These are phyloP conservation scores for Paramecium octaurelia DNA, from an alignment of 73 alveolate species.

Conservation along the genomic window DNA sequence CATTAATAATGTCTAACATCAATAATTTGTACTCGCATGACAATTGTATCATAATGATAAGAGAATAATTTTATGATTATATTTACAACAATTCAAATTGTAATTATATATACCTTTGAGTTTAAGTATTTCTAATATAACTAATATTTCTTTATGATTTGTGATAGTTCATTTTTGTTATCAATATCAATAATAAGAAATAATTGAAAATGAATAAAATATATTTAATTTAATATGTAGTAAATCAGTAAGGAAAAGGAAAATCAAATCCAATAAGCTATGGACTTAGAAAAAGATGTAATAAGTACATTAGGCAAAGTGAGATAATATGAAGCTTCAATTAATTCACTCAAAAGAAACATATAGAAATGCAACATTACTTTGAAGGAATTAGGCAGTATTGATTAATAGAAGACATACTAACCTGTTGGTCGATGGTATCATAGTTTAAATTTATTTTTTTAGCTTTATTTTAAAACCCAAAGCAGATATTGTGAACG, in stretches of 20 bases:
- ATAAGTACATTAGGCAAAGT: not conserved
- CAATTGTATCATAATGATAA: no score
- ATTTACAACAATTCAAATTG: no score
- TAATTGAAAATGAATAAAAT: not conserved
- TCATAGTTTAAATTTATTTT: not conserved
- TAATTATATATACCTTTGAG: no score
- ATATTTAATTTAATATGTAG: constrained; percentile 2
- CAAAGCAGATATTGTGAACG: constrained; percentile 1
- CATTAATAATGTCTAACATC: no score
- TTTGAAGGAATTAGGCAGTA: constrained; percentile 10
- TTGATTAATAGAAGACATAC: not conserved
- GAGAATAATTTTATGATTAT: no score
- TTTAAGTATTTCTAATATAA: not conserved
- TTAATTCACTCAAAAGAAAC: not conserved
- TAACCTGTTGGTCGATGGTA: constrained; percentile 30
- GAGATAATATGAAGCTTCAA: not conserved
- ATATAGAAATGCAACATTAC: constrained; percentile 23
- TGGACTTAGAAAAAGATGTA: constrained; percentile 49
- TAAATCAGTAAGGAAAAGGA: constrained; percentile 14
- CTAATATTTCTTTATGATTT: not conserved
- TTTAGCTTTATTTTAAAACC: constrained; percentile 37
- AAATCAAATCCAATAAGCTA: not conserved
- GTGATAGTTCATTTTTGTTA: not conserved
- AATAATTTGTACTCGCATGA: not conserved
- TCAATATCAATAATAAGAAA: not conserved